Percentiles rank a stretch among this genome's conserved stretches.
These are phyloP conservation scores for Ceratopteris richardii DNA, from an alignment of 75 land plant species.

Conservation along the genomic window DNA sequence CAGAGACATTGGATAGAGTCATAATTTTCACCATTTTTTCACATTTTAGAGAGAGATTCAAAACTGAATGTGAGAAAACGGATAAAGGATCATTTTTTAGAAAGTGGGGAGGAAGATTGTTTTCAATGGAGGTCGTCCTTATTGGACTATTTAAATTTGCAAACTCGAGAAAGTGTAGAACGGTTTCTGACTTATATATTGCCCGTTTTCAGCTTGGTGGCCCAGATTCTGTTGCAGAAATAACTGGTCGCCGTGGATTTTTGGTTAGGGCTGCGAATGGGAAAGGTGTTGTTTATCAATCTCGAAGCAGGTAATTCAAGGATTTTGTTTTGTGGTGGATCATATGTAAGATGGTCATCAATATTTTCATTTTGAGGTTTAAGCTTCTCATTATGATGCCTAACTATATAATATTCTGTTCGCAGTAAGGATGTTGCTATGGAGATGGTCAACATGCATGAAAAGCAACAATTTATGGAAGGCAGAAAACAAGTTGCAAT, in stretches of 20 bases:
- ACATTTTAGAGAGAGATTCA: too few species aligned
- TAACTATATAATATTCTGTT: too few species aligned
- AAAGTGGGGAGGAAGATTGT: too few species aligned
- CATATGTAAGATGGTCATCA: not conserved
- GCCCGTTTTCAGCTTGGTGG: constrained; percentile 75
- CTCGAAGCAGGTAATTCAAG: constrained; percentile 74
- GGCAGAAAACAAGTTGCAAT: constrained; percentile 89
- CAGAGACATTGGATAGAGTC: too few species aligned
- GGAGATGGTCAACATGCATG: constrained; percentile 99
- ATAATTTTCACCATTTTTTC: too few species aligned
- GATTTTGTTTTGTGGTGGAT: not conserved
- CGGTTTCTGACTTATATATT: not conserved
- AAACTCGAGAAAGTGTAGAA: not conserved
- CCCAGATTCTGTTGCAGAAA: constrained; percentile 91
- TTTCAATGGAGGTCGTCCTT: too few species aligned
- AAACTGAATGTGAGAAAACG: too few species aligned
- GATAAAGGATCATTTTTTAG: too few species aligned
- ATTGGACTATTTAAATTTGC: too few species aligned
- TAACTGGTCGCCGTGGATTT: constrained; percentile 96
- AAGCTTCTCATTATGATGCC: too few species aligned
- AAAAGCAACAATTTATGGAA: constrained; percentile 95
- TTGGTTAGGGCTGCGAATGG: constrained; percentile 76
- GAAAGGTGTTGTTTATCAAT: constrained; percentile 87
- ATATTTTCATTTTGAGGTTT: not conserved
- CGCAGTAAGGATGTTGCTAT: constrained; percentile 71